Conservation (phyloP, 176 grass and related monocot genomes). For the Oryza glumipatula region DNA sequence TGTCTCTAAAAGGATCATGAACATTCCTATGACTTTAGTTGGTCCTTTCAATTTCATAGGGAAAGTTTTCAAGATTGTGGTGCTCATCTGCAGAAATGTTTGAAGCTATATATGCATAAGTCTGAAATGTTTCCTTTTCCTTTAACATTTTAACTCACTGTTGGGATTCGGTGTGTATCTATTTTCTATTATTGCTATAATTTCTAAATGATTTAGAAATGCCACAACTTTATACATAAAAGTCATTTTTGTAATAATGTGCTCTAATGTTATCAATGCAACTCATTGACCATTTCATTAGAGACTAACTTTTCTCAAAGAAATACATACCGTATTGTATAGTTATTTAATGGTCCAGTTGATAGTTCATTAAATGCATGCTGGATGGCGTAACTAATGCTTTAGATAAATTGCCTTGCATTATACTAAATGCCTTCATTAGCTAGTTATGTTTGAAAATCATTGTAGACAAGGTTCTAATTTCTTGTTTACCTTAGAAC, state of each 20-base stretch:
- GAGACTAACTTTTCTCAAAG: neutral
- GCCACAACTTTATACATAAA: neutral
- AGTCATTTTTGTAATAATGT: neutral
- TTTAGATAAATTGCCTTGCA: neutral
- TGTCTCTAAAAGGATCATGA: neutral
- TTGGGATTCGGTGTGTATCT: slow-evolving; percentile 3
- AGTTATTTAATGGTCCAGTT: neutral
- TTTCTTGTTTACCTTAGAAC: slow-evolving; percentile 20
- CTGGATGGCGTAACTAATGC: neutral
- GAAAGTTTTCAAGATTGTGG: neutral
- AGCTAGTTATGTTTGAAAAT: neutral
- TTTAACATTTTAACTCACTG: neutral
- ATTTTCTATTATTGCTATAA: neutral
- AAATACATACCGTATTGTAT: neutral
- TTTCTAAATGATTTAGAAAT: slow-evolving; percentile 18
- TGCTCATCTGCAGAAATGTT: neutral
- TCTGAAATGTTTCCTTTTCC: neutral
- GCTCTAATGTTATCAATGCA: slow-evolving; percentile 2
- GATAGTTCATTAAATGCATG: slow-evolving; percentile 9
- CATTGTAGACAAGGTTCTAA: neutral
- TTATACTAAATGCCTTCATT: neutral
- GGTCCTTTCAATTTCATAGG: neutral
- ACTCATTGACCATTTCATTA: neutral
- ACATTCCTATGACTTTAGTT: neutral
- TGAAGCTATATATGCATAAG: neutral